Percentiles rank a stretch among this genome's conserved stretches.
Evolutionary conservation across 108 stramenopile species (phyloP).

Genomic region (Stephanodiscus triporus): DNA sequence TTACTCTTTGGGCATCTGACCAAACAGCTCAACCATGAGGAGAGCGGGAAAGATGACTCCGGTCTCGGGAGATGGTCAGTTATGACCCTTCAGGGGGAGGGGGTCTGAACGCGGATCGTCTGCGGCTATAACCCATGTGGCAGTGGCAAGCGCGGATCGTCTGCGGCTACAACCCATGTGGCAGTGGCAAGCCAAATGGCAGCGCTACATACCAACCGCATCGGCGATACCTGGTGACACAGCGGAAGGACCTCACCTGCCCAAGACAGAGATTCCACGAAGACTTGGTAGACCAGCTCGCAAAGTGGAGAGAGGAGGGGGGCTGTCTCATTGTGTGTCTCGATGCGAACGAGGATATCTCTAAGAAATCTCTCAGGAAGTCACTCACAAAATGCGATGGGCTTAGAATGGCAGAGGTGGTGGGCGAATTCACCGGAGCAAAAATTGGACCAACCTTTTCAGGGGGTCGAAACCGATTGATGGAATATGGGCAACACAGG

Average conservation of each 20-base stretch:
- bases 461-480: too few species aligned
- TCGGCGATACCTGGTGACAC: not conserved
- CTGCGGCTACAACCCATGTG: not conserved
- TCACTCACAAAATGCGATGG: not conserved
- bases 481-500: too few species aligned
- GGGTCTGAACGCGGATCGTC: constrained; percentile 1
- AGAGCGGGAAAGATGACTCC: too few species aligned
- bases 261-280: not conserved
- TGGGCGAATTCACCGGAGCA: not conserved
- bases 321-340: constrained; percentile 5
- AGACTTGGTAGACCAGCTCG: not conserved
- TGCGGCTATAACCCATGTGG: not conserved
- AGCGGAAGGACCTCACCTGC: not conserved
- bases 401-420: constrained; percentile 5
- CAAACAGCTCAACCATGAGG: not conserved
- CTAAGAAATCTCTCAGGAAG: not conserved
- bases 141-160: not conserved
- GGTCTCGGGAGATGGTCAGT: too few species aligned
- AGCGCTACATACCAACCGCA: not conserved
- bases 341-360: constrained; percentile 14
- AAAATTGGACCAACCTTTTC: constrained; percentile 11
- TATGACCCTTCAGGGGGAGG: too few species aligned
- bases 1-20: not conserved
- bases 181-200: not conserved
- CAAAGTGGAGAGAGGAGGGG: not conserved